phyloP scores from a whole-genome alignment of 805 yeast genomes.

The Candida sithepensis region DNA sequence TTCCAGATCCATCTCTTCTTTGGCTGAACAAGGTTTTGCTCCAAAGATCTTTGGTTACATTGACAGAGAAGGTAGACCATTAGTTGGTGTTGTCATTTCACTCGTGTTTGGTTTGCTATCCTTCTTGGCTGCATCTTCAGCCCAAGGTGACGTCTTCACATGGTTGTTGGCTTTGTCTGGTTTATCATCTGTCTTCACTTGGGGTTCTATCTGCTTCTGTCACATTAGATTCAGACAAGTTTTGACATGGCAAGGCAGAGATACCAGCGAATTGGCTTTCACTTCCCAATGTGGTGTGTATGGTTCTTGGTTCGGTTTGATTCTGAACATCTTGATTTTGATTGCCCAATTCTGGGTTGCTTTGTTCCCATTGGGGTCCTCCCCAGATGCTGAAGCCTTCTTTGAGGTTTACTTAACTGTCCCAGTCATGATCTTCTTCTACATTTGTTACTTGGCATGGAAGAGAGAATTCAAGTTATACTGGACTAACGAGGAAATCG shows the following conservation, averaged over 20 bases:
- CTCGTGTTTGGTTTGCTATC: slow-evolving; percentile 54
- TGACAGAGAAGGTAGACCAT: slow-evolving; percentile 76
- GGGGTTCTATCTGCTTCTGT: slow-evolving; percentile 71
- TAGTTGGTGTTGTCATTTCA: slow-evolving; percentile 59
- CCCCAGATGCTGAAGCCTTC: slow-evolving; percentile 54
- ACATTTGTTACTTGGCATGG: slow-evolving; percentile 31
- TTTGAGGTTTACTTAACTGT: slow-evolving; percentile 64
- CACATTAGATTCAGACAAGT: slow-evolving; percentile 73
- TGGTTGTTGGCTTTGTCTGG: slow-evolving; percentile 82
- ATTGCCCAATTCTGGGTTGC: slow-evolving; percentile 83
- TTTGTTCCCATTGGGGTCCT: slow-evolving; percentile 57
- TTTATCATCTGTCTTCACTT: slow-evolving; percentile 70
- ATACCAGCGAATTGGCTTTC: slow-evolving; percentile 64
- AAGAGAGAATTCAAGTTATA: slow-evolving; percentile 42
- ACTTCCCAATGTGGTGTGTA: slow-evolving; percentile 62
- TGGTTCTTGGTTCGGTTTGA: slow-evolving; percentile 64
- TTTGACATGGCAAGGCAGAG: slow-evolving; percentile 60
- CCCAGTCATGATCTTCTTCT: slow-evolving; percentile 58
- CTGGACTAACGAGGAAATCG: slow-evolving; percentile 47
- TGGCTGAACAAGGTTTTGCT: slow-evolving; percentile 68
- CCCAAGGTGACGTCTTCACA: slow-evolving; percentile 55
- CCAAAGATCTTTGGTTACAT: slow-evolving; percentile 63
- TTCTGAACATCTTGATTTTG: slow-evolving; percentile 56
- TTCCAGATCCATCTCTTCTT: slow-evolving; percentile 63
- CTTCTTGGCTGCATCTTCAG: slow-evolving; percentile 58